Evolutionary conservation across 257 asterid species (phyloP), one percentile per base, ranked within the genome.

Genomic region (Anisodus tanguticus): DNA sequence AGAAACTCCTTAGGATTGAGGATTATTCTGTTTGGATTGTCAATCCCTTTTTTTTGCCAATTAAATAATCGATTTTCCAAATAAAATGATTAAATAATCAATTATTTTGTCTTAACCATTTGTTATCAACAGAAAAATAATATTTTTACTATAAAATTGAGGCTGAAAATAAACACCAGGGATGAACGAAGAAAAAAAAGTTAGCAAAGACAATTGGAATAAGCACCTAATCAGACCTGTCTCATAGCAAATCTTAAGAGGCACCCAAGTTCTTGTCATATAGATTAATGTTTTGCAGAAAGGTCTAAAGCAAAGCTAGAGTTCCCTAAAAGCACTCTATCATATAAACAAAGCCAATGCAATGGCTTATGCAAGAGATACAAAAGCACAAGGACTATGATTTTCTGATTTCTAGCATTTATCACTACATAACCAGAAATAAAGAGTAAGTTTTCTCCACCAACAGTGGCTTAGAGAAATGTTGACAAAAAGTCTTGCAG

Each of bases 281-380:
- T 19, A 47, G 80, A 72, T 12, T 3, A 19, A 45, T 47, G 22
- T 10, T 47, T 47, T 71, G 37, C 79, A 19, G 6, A 72, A 41
- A 74, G 81, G 13, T 19, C 17, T 51, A 22, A 22, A 51, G 43
- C 63, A 74, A 74, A 74, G 49, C 22, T 11, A 22, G 26, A 74
- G 22, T 35, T 76, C 81, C 63, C 63, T 51, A 51, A 22, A 68
- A 76, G 22, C 16, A 49, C 71, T 26, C 63, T 26, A 37, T 68
- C 77, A 35, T 49, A 76, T 31, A 76, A 76, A 26, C 22, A 76
- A 49, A 22, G 81, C 19, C 59, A 72, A 72, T 47, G 81, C 45
- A 47, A 11, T 72, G 41, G 41, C n/a, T 45, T 45, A 19, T 2
- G 3, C 12, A 9, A 47, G 78, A 57, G 60, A 72, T 10, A 76